A percentile compares a stretch with the other conserved stretches of the same genome.
Evolutionary conservation across 768 basidiomycete genomes (phyloP).

Genomic region (Podaxis carcinomalis): DNA sequence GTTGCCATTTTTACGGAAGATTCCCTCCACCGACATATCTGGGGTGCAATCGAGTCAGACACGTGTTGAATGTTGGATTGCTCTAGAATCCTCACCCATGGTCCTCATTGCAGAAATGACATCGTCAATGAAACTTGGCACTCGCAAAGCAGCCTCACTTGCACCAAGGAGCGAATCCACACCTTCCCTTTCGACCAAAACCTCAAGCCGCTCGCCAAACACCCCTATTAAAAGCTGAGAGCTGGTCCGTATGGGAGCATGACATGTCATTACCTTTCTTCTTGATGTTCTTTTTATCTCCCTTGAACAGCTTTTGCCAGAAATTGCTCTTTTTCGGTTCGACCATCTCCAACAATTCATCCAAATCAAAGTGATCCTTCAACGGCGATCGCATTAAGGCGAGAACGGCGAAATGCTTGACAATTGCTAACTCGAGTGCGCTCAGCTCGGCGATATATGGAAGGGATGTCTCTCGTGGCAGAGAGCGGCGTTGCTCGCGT

Average conservation of each 20-base stretch:
- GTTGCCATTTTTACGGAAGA: constrained; percentile 98
- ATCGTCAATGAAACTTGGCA: constrained; percentile 98
- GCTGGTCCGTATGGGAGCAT: neutral
- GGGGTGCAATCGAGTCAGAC: constrained; percentile 11
- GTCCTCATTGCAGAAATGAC: constrained; percentile 98
- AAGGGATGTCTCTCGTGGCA: constrained; percentile 72
- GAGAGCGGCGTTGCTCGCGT: constrained; percentile 79
- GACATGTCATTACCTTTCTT: constrained; percentile 59
- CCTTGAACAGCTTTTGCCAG: constrained; percentile 96
- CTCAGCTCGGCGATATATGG: constrained; percentile 84
- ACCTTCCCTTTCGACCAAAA: constrained; percentile 90
- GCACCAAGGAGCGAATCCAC: constrained; percentile 94
- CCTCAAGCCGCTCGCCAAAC: constrained; percentile 89
- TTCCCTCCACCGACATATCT: constrained; percentile 99
- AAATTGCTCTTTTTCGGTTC: constrained; percentile 91
- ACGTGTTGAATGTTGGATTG: neutral
- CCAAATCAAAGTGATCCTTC: constrained; percentile 80
- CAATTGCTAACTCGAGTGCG: constrained; percentile 80
- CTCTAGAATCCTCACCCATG: constrained; percentile 67
- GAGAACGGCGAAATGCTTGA: constrained; percentile 88
- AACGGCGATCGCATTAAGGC: constrained; percentile 74
- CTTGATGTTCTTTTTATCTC: constrained; percentile 86
- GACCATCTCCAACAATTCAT: constrained; percentile 90
- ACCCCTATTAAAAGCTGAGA: constrained; percentile 53
- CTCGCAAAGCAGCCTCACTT: constrained; percentile 75